Base-by-base conservation (phyloP, 2,329 filamentous ascomycete species). In the Sarocladium brachiariae region DNA sequence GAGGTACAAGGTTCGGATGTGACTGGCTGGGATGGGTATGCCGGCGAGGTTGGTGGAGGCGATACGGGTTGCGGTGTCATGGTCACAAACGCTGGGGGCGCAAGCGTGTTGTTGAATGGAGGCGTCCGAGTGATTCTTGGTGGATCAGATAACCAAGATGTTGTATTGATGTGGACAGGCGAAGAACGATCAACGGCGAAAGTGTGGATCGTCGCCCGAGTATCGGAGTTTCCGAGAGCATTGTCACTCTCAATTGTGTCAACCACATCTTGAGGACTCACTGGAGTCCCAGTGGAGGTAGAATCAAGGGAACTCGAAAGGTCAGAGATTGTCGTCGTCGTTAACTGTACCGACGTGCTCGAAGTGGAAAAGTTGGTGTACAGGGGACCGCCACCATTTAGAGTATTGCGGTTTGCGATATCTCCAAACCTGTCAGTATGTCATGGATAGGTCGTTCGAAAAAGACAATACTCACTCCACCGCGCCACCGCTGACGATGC, bases 1-100 rank as follows among this genome's bases (percentile, higher is more conserved):
- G 59, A 57, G 11, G 65, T 70, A 55, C 71, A 73, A 5, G 61
- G 56, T 11, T 30, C 25, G 11, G 56, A 54, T 3, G 55, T 55
- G 19, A 6, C 8, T 13, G 39, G 39, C 23, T 7, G n/a, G 7
- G 21, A 25, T 25, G 23, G 11, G 13, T 25, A 25, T 13, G 39
- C 14, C 10, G 39, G 39, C 10, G 23, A n/a, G 14, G 39, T 19
- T 16, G 39, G 4, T 27, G 13, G 13, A 8, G n/a, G 19, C n/a
- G 39, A 23, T 25, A 10, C 21, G 16, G 9, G n/a, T 14, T 16
- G 21, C 21, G 39, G 39, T 10, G 37, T 39, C 6, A 21, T 3
- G 13, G 39, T 43, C 3, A n/a, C 9, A 23, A 19, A 39, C 3
- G n/a, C 35, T 21, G 35, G 35, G 4, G n/a, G 35, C 16, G 10